Base-by-base conservation (phyloP, 192 early-diverging fungal genomes). In the Chytriomyces sp. region DNA sequence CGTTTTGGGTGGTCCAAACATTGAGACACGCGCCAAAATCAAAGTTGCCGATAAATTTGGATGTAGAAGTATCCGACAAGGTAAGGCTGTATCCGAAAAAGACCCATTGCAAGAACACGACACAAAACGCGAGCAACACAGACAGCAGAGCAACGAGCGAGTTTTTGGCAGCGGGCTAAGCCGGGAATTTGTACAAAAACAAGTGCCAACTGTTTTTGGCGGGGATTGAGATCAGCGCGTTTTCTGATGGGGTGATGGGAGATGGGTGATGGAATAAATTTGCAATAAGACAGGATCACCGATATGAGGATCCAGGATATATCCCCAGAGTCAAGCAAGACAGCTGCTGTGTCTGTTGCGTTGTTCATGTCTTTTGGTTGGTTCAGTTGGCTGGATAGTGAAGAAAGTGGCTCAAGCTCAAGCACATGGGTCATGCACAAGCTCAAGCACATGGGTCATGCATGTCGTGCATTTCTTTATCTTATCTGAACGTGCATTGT, bases 171-270 rank as follows among this genome's bases (percentile, higher is more conserved):
- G 82, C 93, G 93, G 6, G 94, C 95, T 44, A 96, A 87, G 49
- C 92, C 93, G 0, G 94, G 94, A 57, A 91, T 88, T 93, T 95
- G 95, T 68, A 96, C 82, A 78, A 94, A 93, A 28, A 96, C 94
- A 50, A 95, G 80, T 0, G 90, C 90, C 5, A 94, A 7, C 28
- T 35, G 28, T 35, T 35, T 35, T 0, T 35, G 28, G 28, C 28
- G 28, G 28, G 28, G 28, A 35, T 0, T 1, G 28, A 1, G 28
- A 35, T 35, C 2, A 35, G 28, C 28, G 28, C 28, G 28, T 35
- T 35, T 35, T 35, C 0, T 35, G 28, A 35, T 1, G 28, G 0
- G 28, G 2, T 35, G 28, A 2, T 0, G 28, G 28, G 28, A 1
- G 28, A 35, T 35, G 28, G 28, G 28, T n/a, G n/a, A n/a, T n/a